Evolutionary conservation across 2,329 filamentous ascomycete genomes (phyloP).

Genomic region (Pseudonectria buxi): DNA sequence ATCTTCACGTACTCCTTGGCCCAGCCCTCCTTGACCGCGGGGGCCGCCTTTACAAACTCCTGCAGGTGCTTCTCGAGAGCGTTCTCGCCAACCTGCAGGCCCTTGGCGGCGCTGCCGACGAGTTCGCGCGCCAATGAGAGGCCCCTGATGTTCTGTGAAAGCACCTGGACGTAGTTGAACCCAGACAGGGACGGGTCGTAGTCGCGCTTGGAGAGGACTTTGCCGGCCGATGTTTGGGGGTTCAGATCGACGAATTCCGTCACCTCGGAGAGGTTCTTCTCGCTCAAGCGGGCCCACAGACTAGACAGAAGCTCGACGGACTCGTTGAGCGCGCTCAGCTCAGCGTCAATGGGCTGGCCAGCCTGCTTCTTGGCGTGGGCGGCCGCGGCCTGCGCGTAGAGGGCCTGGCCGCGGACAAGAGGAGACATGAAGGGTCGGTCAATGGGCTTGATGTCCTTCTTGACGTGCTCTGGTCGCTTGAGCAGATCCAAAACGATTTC

Average conservation of each 20-base stretch:
- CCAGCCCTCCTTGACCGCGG: conserved; percentile 14
- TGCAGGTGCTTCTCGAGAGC: conserved; percentile 31
- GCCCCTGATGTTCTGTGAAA: conserved; percentile 32
- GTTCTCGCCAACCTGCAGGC: conserved; percentile 33
- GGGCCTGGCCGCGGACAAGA: conserved; percentile 23
- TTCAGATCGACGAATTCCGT: conserved; percentile 21
- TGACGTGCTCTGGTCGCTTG: conserved; percentile 35
- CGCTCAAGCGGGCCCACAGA: conserved; percentile 18
- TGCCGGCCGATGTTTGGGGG: conserved; percentile 7
- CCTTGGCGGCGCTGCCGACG: conserved; percentile 23
- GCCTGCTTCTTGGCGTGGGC: conserved; percentile 19
- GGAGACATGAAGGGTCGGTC: conserved; percentile 20
- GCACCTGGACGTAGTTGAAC: conserved; percentile 19
- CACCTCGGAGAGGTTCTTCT: conserved; percentile 13
- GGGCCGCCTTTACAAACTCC: conserved; percentile 18
- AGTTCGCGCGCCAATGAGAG: conserved; percentile 39
- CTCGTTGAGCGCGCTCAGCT: conserved; percentile 21
- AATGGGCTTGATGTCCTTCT: conserved; percentile 6
- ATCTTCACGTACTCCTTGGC: conserved; percentile 19
- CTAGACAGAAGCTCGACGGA: conserved; percentile 21
- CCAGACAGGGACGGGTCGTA: conserved; percentile 14
- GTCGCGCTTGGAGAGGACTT: conserved; percentile 1
- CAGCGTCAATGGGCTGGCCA: conserved; percentile 16
- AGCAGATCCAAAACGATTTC: conserved; percentile 44
- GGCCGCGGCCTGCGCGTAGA: conserved; percentile 24